Base-by-base conservation (phyloP, 192 early-diverging fungal genomes). In the Backusella liffmaniae region DNA sequence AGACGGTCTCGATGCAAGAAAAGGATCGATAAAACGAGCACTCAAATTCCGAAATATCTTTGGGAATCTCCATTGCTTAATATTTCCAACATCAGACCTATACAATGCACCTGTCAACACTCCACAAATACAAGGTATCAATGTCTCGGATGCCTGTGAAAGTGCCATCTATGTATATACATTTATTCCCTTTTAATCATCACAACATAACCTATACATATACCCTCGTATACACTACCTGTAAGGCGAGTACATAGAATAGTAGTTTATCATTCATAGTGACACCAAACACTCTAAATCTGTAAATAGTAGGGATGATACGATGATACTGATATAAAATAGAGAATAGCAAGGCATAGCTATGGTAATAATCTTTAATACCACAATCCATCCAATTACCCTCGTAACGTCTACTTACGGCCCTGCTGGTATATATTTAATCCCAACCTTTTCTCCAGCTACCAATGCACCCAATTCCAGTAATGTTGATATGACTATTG, bases 31-130 rank as follows among this genome's bases (percentile, higher is more conserved):
- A 42, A 85, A 85, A 21, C 76, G 77, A 37, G 76, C 70, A 7
- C 80, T 79, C 15, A 87, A 71, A 12, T 69, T 73, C 15, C 72
- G 56, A 9, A 87, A 9, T 9, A 83, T 15, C 29, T 41, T 34
- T 26, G 88, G 86, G 53, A 88, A 88, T 41, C 90, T 81, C 86
- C 87, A 90, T 42, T 80, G 77, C 68, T 85, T 88, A 18, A 86
- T 84, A 12, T 84, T 83, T 1, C 81, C 83, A 66, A 88, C 70
- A 73, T 88, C 83, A 4, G 80, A 80, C 56, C 85, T 78, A 79
- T 90, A 91, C 13, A 91, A 81, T 6, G 77, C 79, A 15, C 88
- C 88, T 0, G 84, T 77, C 21, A 90, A 70, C 10, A 90, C 32
- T 29, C 90, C 90, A 69, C 86, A 87, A 5, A 81, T 5, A 8